Base-by-base conservation (phyloP, 176 grass and related monocot genomes). In the Aegilops tauschii region DNA sequence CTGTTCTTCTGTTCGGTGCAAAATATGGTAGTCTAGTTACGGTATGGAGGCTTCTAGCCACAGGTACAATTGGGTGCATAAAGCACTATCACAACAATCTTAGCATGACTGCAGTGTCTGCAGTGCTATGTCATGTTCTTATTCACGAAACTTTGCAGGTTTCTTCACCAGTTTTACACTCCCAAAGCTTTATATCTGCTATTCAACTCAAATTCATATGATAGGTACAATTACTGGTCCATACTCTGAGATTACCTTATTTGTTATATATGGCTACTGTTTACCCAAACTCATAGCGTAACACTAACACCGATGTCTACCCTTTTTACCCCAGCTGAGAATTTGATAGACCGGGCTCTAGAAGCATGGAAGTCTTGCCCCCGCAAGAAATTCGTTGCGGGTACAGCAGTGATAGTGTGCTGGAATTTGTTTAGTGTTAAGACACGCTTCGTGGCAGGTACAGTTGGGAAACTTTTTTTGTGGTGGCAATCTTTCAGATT, bases 361-460 rank as follows among this genome's bases (percentile, higher is more conserved):
- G 90, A 96, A 85, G 79, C 90, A 39, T 99, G 97, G 94, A 89
- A 88, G 86, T 90, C 81, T 85, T 96, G 97, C 30, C 97, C 89
- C 2, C 94, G 89, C 77, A 99, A 99, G 85, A 99, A 92, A 93
- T 79, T 99, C 39, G 89, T 96, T 21, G 92, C 89, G 3, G 87
- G 82, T 5, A 90, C 94, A 28, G 82, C 79, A 52, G 76, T 86
- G 40, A 93, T 90, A 78, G 85, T 99, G 88, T 99, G 68, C 83
- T 99, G 97, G 97, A 99, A 96, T 86, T 83, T 99, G 72, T 81
- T 94, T 44, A 90, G 94, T 77, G 71, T 96, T 3, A 99, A 94
- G 88, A 90, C 90, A 21, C 92, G 94, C 9, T 52, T 99, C 83
- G 37, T 96, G 47, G 94, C 89, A 93, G 97, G 97, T 96, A 65